These are phyloP conservation scores for Arabidopsis arenosa DNA, from an alignment of 345 rosid genomes.

Conservation along the genomic window DNA sequence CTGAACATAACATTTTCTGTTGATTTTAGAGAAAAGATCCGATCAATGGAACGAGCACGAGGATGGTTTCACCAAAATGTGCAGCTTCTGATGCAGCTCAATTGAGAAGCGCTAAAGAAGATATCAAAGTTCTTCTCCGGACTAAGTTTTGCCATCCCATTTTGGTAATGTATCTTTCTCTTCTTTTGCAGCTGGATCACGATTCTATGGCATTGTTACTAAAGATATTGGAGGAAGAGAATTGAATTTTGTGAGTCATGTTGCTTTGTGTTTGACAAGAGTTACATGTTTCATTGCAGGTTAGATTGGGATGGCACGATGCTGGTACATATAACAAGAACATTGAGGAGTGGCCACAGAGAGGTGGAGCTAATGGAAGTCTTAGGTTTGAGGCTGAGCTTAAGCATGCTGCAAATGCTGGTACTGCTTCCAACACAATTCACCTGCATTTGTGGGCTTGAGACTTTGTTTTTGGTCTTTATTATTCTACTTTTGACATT, in stretches of 20 bases:
- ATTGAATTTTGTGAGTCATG: neutral
- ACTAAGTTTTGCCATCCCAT: slow-evolving; percentile 85
- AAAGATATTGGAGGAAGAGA: neutral
- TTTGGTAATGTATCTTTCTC: slow-evolving; percentile 52
- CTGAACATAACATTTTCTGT: neutral
- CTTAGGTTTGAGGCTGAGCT: slow-evolving; percentile 90
- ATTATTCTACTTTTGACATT: slow-evolving; percentile 30
- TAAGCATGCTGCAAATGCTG: slow-evolving; percentile 95
- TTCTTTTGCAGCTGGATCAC: slow-evolving; percentile 1
- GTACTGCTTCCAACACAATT: slow-evolving; percentile 46
- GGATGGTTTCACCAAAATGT: slow-evolving; percentile 50
- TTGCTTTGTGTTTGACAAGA: slow-evolving; percentile 4
- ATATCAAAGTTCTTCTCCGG: slow-evolving; percentile 79
- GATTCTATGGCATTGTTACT: neutral
- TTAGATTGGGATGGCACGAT: slow-evolving; percentile 96
- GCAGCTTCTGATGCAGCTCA: slow-evolving; percentile 83
- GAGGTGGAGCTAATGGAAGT: slow-evolving; percentile 97
- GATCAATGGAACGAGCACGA: slow-evolving; percentile 40
- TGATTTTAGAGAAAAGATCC: slow-evolving; percentile 51
- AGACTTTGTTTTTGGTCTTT: slow-evolving; percentile 4
- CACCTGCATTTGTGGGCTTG: neutral
- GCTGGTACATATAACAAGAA: slow-evolving; percentile 94
- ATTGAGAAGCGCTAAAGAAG: slow-evolving; percentile 86
- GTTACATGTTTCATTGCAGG: slow-evolving; percentile 48
- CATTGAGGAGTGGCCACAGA: slow-evolving; percentile 87